Percentiles rank a stretch among this genome's conserved stretches.
Conservation (phyloP, 2,329 filamentous ascomycete genomes). For the Microcera coccophila region DNA sequence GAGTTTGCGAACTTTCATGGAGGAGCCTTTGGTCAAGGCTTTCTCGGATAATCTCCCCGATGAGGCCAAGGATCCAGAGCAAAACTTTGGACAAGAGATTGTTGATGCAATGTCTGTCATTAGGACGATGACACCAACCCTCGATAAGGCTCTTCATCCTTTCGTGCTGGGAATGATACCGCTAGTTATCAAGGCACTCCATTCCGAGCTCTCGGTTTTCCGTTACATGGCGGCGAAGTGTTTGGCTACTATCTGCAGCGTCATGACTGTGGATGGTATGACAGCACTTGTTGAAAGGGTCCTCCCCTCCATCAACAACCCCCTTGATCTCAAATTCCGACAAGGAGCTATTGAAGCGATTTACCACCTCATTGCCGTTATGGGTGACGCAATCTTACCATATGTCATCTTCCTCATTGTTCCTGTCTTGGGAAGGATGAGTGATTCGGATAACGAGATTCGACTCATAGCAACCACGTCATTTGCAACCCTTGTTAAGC, state of each 20-base stretch:
- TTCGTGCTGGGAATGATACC: conserved; percentile 84
- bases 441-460: conserved; percentile 94
- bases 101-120: conserved; percentile 92
- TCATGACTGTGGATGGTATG: conserved; percentile 93
- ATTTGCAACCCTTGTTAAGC: conserved; percentile 93
- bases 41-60: conserved; percentile 69
- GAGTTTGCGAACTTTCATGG: conserved; percentile 75
- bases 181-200: conserved; percentile 79
- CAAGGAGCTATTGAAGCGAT: conserved; percentile 94
- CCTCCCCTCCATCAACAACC: conserved; percentile 85
- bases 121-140: conserved; percentile 86
- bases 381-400: conserved; percentile 92
- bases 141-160: conserved; percentile 68
- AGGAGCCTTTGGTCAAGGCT: conserved; percentile 70
- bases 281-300: conserved; percentile 93
- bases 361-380: conserved; percentile 95
- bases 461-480: conserved; percentile 92
- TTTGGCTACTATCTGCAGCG: conserved; percentile 93
- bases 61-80: conserved; percentile 69
- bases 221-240: conserved; percentile 97
- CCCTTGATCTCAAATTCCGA: conserved; percentile 79
- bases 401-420: conserved; percentile 99
- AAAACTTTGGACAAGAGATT: conserved; percentile 80
- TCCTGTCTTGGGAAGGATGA: conserved; percentile 94
- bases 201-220: conserved; percentile 85